These are phyloP conservation scores for Dittrichia graveolens DNA, from an alignment of 129 eudicot species.

Conservation along the genomic window DNA sequence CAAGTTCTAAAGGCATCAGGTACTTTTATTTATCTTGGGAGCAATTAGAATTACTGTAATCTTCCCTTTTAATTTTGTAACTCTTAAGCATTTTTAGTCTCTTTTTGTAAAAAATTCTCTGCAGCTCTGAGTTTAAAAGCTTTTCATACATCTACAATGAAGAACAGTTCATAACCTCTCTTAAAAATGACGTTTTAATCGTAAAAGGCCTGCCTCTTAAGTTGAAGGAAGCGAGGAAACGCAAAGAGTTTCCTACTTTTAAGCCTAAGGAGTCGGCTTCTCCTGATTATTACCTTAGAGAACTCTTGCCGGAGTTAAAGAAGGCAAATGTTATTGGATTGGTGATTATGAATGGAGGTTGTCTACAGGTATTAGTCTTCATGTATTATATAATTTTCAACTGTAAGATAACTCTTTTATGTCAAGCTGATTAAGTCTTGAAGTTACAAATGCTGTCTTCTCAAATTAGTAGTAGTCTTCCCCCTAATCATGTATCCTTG, in stretches of 20 bases:
- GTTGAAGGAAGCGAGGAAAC: slow-evolving; percentile 68
- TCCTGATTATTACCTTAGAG: slow-evolving; percentile 62
- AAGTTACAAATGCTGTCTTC: neutral
- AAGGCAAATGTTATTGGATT: slow-evolving; percentile 77
- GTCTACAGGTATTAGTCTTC: slow-evolving; percentile 68
- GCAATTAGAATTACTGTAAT: slow-evolving; percentile 22
- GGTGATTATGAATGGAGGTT: slow-evolving; percentile 77
- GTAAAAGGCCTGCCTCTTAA: slow-evolving; percentile 64
- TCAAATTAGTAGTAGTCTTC: neutral
- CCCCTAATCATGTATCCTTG: slow-evolving; percentile 2
- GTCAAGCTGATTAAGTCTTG: slow-evolving; percentile 8
- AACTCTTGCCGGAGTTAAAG: slow-evolving; percentile 71
- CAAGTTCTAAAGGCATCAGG: slow-evolving; percentile 85
- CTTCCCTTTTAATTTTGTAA: neutral
- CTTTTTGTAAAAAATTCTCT: slow-evolving; percentile 8
- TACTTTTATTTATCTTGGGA: slow-evolving; percentile 24
- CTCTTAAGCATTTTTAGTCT: neutral
- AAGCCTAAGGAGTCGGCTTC: slow-evolving; percentile 72
- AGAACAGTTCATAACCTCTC: slow-evolving; percentile 74
- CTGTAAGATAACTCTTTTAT: slow-evolving; percentile 15
- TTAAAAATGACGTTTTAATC: slow-evolving; percentile 69
- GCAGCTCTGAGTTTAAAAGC: slow-evolving; percentile 83
- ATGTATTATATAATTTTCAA: slow-evolving; percentile 4
- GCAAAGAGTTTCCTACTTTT: slow-evolving; percentile 59
- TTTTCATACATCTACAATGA: slow-evolving; percentile 87